Evolutionary conservation across 2,329 filamentous ascomycete species (phyloP).

Genomic region (Magnaporthiopsis rhizophila): DNA sequence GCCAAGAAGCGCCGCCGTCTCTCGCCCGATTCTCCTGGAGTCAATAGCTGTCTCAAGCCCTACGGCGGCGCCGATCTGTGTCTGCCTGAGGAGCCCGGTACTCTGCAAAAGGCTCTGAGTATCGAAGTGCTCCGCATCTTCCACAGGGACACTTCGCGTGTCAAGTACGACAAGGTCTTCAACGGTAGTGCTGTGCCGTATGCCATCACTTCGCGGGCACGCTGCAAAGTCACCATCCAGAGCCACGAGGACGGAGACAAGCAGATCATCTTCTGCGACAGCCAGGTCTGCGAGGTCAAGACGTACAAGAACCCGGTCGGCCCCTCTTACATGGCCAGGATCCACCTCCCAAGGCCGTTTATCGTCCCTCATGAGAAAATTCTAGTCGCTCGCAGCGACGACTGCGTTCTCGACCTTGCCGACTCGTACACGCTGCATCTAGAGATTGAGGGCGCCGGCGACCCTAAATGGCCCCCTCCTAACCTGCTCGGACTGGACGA

Average conservation of each 20-base stretch:
- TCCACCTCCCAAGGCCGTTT: constrained; percentile 42
- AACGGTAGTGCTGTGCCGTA: constrained; percentile 26
- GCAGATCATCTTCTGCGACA: constrained; percentile 43
- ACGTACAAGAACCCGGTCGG: constrained; percentile 40
- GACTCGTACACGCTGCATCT: constrained; percentile 42
- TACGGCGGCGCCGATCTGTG: constrained; percentile 11
- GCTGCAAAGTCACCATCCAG: constrained; percentile 35
- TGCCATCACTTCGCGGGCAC: constrained; percentile 27
- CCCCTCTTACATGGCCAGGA: constrained; percentile 36
- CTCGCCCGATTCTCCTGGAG: constrained; percentile 10
- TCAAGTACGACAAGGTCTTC: constrained; percentile 25
- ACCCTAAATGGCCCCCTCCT: constrained; percentile 44
- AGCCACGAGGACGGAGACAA: constrained; percentile 26
- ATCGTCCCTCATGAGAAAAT: constrained; percentile 44
- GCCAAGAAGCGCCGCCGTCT: constrained; percentile 43
- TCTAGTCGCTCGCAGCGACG: constrained; percentile 38
- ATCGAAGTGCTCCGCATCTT: constrained; percentile 46
- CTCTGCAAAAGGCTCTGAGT: constrained; percentile 29
- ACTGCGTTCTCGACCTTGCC: constrained; percentile 37
- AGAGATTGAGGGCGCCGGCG: constrained; percentile 43
- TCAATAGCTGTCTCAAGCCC: constrained; percentile 4
- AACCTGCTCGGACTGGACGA: constrained; percentile 25
- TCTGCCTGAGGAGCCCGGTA: constrained; percentile 15
- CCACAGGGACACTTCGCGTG: constrained; percentile 37
- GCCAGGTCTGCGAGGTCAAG: constrained; percentile 44